Conservation (phyloP, 495 filamentous ascomycete genomes). For the Aspergillus funiculosus region DNA sequence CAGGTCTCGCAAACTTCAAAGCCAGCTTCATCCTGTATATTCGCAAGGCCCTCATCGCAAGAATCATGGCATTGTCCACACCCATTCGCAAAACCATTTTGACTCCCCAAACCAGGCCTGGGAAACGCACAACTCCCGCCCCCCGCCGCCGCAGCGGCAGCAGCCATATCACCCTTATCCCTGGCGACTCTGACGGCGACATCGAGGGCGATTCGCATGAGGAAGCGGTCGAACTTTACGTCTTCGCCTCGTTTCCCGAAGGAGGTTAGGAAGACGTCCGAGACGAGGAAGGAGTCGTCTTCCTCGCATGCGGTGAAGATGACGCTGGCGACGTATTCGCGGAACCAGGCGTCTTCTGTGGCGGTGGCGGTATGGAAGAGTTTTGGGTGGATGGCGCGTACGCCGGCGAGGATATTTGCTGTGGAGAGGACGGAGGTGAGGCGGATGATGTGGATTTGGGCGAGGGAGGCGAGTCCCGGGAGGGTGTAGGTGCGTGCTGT, state of each 20-base stretch:
- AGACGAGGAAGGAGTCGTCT: not conserved
- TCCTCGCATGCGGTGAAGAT: not conserved
- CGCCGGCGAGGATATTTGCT: not conserved
- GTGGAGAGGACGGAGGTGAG: not conserved
- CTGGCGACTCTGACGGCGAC: not conserved
- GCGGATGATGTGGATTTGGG: not conserved
- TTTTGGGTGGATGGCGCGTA: not conserved
- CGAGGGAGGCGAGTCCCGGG: not conserved
- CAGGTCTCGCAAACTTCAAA: not conserved
- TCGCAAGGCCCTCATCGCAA: not conserved
- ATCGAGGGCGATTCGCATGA: slow-evolving; percentile 5
- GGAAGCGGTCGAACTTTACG: not conserved
- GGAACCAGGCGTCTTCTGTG: slow-evolving; percentile 4
- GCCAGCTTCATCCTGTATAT: not conserved
- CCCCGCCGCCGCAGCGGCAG: not conserved
- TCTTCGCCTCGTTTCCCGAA: slow-evolving; percentile 4
- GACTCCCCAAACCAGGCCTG: not conserved
- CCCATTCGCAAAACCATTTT: too few species aligned
- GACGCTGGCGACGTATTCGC: not conserved
- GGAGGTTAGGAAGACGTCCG: not conserved
- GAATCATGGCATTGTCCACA: too few species aligned
- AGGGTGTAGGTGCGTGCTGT: not conserved
- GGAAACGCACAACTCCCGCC: not conserved
- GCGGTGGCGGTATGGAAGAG: too few species aligned
- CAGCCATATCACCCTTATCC: not conserved